Percentiles rank a stretch among this genome's conserved stretches.
phyloP scores from a whole-genome alignment of 306 rosid genomes.

The Malus orientalis region DNA sequence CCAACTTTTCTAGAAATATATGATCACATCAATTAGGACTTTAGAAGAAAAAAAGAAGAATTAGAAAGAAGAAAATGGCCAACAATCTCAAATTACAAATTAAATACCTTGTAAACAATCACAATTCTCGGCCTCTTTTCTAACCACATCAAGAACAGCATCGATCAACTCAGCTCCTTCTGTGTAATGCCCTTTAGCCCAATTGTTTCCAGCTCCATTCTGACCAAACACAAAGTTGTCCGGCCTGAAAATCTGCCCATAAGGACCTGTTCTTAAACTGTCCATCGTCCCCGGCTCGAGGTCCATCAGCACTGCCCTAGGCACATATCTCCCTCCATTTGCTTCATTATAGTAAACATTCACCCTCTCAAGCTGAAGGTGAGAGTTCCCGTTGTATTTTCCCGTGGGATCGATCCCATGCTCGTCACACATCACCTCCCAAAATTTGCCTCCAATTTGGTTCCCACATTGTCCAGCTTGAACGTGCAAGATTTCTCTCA shows the following conservation, averaged over 20 bases:
- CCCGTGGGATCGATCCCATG: constrained; percentile 75
- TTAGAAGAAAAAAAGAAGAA: background rate
- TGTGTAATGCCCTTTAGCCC: constrained; percentile 92
- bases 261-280: constrained; percentile 69
- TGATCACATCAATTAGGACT: background rate
- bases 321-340: constrained; percentile 75
- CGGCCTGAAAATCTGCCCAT: constrained; percentile 70
- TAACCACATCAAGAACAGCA: constrained; percentile 85
- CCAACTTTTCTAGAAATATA: background rate
- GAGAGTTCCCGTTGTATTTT: constrained; percentile 54
- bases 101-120: constrained; percentile 80
- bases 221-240: constrained; percentile 87
- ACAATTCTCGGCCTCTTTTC: constrained; percentile 87
- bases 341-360: constrained; percentile 86
- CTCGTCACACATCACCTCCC: constrained; percentile 91
- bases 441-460: constrained; percentile 81
- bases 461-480: constrained; percentile 94
- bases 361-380: constrained; percentile 75
- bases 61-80: background rate
- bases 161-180: constrained; percentile 90
- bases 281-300: constrained; percentile 97
- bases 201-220: constrained; percentile 88
- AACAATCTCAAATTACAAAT: background rate
- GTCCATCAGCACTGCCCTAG: constrained; percentile 80
- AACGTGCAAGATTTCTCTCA: constrained; percentile 89